These are phyloP conservation scores for Aspergillus phoenicis DNA, from an alignment of 2,329 filamentous ascomycete species.

Conservation along the genomic window DNA sequence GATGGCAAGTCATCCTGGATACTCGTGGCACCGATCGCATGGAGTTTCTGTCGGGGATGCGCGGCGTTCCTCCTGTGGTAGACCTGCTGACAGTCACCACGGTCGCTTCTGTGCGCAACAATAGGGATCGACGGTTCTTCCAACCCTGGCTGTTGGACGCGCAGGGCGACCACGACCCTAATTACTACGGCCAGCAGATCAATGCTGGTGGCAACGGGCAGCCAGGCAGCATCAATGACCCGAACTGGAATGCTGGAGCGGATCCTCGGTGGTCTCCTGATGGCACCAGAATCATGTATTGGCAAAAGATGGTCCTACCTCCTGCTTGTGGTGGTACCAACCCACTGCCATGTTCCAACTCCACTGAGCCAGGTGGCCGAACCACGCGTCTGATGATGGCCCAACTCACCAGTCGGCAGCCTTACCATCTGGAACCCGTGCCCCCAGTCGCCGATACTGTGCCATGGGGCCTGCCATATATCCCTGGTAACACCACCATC, in stretches of 20 bases:
- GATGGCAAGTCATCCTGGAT: conserved; percentile 50
- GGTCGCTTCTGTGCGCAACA: conserved; percentile 48
- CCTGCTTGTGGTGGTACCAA: conserved; percentile 51
- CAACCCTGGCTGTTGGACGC: conserved; percentile 49
- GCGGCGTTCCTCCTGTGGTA: conserved; percentile 46
- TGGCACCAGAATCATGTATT: conserved; percentile 49
- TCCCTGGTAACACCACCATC: conserved; percentile 1
- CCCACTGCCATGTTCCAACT: conserved; percentile 45
- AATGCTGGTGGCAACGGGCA: conserved; percentile 42
- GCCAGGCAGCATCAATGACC: conserved; percentile 46
- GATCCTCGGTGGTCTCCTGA: conserved; percentile 44
- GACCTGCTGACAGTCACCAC: conserved; percentile 39
- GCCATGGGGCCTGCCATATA: conserved; percentile 22
- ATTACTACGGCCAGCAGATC: conserved; percentile 50
- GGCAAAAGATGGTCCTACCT: conserved; percentile 40
- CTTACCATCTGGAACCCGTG: conserved; percentile 24
- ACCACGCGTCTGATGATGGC: conserved; percentile 49
- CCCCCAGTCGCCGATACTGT: conserved; percentile 26
- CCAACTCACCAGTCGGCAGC: conserved; percentile 36
- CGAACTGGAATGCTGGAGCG: conserved; percentile 53
- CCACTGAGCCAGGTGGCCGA: conserved; percentile 43
- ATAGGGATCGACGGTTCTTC: conserved; percentile 51
- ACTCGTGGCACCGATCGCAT: conserved; percentile 47
- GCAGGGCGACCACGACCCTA: conserved; percentile 47
- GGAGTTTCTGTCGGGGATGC: conserved; percentile 47